phyloP scores from a whole-genome alignment of 176 grass and related monocot genomes.

The Alopecurus myosuroides region DNA sequence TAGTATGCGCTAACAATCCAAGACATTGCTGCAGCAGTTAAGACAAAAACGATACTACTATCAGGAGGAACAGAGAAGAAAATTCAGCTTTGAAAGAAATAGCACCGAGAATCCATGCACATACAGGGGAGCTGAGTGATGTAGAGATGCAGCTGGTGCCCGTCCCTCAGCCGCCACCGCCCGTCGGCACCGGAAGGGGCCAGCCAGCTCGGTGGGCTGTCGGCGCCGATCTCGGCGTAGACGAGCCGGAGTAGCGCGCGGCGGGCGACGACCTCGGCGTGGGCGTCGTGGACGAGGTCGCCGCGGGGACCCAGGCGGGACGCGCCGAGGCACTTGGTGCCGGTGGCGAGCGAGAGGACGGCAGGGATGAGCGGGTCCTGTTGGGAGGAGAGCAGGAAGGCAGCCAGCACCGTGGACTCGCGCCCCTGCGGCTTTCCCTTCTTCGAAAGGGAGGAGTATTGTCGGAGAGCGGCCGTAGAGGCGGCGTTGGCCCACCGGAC shows the following conservation, averaged over 20 bases:
- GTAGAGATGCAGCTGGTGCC: constrained; percentile 62
- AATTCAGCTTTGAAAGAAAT: neutral
- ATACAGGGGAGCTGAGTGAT: constrained; percentile 71
- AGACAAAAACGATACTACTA: neutral
- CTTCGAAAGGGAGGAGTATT: constrained; percentile 67
- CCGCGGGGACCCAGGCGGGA: constrained; percentile 47
- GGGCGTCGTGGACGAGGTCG: constrained; percentile 74
- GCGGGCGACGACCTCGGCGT: constrained; percentile 78
- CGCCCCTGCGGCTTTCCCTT: constrained; percentile 89
- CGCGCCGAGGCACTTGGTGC: constrained; percentile 83
- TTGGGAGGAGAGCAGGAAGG: constrained; percentile 60
- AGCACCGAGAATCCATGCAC: neutral
- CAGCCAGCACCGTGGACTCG: constrained; percentile 79
- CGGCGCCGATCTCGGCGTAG: constrained; percentile 41
- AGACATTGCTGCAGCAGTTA: neutral
- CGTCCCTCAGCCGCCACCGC: constrained; percentile 51
- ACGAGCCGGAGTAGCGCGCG: constrained; percentile 62
- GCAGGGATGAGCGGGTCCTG: neutral
- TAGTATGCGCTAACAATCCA: neutral
- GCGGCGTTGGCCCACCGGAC: constrained; percentile 33
- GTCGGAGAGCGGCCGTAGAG: constrained; percentile 32
- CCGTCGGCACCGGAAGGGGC: constrained; percentile 2
- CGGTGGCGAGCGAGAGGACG: constrained; percentile 61
- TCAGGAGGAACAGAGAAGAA: neutral
- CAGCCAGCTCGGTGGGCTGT: constrained; percentile 21